Evolutionary conservation across 768 basidiomycete genomes (phyloP), one percentile per base, ranked within the genome.

Genomic region (Kwoniella sp.): DNA sequence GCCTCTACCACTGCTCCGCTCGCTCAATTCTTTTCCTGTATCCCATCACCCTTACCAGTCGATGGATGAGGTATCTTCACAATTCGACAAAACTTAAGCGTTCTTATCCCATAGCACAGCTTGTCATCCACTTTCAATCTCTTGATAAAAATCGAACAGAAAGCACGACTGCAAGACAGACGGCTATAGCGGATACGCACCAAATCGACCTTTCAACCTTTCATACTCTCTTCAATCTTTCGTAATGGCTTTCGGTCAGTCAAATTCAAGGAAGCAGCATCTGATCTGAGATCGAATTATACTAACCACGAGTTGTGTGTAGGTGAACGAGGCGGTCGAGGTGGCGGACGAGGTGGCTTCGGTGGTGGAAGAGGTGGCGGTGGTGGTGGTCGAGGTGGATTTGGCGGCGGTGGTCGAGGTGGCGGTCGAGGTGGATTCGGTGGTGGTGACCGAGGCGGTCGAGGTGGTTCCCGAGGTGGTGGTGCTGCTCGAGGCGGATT

Each of bases 401-500:
- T 54, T n/a, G 70, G 70, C 38, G 70, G 70, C 55, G 72, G 70
- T 50, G 57, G 66, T 22, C 61, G 75, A 54, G 73, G 69, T 47
- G 72, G 73, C 52, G 55, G 47, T 30, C 50, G 71, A 26, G 71
- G 73, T 57, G 71, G 71, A 51, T 38, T 31, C 37, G 55, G 66
- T 63, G 67, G 69, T 47, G 64, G 71, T 41, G 67, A 67, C 34
- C 68, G 65, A 48, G 68, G 70, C 29, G 60, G 74, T 22, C 34
- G 70, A 37, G 70, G 70, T 56, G 69, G 66, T 60, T 22, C 23
- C 8, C 30, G 64, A 45, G 54, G 64, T 15, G 66, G 66, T 55
- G 58, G 45, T 51, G 54, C 54, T n/a, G 63, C 51, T 45, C 61
- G 69, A 56, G 61, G 68, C 60, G 87, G 86, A 72, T 83, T n/a